Evolutionary conservation across 2,329 filamentous ascomycete species (phyloP).

Genomic region (Achaetomium macrosporum): DNA sequence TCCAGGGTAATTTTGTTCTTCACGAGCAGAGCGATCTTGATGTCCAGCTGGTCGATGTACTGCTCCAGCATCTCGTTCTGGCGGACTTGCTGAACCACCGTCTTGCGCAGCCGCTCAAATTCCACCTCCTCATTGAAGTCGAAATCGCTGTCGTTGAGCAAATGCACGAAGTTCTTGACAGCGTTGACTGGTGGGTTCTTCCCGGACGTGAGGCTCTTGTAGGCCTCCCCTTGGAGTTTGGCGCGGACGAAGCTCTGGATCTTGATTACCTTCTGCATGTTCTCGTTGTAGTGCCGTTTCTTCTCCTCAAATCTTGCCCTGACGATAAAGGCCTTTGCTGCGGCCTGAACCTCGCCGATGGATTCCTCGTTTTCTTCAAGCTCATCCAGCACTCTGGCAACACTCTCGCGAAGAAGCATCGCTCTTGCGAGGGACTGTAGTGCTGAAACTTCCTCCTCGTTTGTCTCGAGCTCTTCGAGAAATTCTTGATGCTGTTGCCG

Average conservation of each 20-base stretch:
- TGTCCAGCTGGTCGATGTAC: constrained; percentile 96
- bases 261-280: constrained; percentile 99
- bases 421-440: constrained; percentile 74
- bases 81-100: constrained; percentile 91
- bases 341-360: constrained; percentile 68
- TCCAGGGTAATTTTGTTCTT: constrained; percentile 99
- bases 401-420: constrained; percentile 67
- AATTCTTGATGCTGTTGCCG: constrained; percentile 57
- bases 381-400: constrained; percentile 68
- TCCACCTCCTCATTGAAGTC: constrained; percentile 99
- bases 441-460: constrained; percentile 59
- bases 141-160: constrained; percentile 96
- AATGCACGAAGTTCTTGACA: constrained; percentile 95
- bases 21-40: constrained; percentile 95
- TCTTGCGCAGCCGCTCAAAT: constrained; percentile 90
- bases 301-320: constrained; percentile 75
- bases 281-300: constrained; percentile 82
- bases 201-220: constrained; percentile 91
- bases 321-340: constrained; percentile 66
- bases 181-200: constrained; percentile 96
- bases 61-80: constrained; percentile 97
- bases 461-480: constrained; percentile 63
- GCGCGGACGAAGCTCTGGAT: constrained; percentile 94
- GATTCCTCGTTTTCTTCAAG: constrained; percentile 79
- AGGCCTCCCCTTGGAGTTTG: constrained; percentile 93